phyloP scores from a whole-genome alignment of 176 grass and related monocot genomes.

The Musa troglodytarum region DNA sequence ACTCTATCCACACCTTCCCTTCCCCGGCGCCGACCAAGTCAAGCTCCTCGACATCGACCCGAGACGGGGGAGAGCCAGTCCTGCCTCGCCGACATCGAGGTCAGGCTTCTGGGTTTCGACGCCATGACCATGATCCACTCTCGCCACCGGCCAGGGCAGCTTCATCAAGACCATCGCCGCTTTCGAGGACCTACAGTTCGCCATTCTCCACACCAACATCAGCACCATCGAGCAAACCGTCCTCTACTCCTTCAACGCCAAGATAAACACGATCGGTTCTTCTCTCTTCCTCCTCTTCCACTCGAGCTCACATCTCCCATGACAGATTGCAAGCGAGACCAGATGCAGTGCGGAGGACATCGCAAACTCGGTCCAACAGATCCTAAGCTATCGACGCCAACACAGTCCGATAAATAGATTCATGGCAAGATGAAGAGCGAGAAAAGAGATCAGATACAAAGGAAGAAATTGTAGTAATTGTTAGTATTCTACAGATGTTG shows the following conservation, averaged over 20 bases:
- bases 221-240: conserved; percentile 97
- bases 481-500: neutral
- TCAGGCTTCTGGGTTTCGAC: conserved; percentile 58
- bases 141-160: conserved; percentile 52
- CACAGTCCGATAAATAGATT: conserved; percentile 14
- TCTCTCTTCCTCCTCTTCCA: neutral
- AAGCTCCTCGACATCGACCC: conserved; percentile 61
- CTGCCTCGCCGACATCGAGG: conserved; percentile 82
- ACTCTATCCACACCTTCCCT: conserved; percentile 38
- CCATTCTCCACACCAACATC: conserved; percentile 88
- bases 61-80: conserved; percentile 89
- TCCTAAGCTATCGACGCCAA: conserved; percentile 81
- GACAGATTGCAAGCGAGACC: conserved; percentile 47
- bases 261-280: conserved; percentile 27
- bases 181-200: conserved; percentile 79
- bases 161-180: conserved; percentile 84
- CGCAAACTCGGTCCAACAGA: conserved; percentile 78
- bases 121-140: conserved; percentile 86
- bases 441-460: neutral
- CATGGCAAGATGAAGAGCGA: neutral
- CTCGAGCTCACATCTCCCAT: neutral
- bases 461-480: neutral
- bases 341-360: conserved; percentile 84
- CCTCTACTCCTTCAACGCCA: conserved; percentile 96
- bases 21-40: conserved; percentile 14